Conservation (phyloP, 2,329 filamentous ascomycete species). For the Aspergillus calidoustus region DNA sequence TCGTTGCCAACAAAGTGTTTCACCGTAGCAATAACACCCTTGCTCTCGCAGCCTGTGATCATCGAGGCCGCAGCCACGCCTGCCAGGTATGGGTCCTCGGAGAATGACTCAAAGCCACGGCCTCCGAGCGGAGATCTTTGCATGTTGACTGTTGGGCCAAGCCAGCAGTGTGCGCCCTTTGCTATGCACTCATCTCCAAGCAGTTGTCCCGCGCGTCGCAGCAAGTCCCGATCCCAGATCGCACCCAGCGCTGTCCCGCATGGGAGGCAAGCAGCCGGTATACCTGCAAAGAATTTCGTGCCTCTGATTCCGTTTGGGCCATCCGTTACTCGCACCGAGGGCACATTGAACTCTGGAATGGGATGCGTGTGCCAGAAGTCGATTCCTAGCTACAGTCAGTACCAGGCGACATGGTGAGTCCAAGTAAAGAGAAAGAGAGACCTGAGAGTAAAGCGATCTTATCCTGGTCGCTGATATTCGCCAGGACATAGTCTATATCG, state of each 20-base stretch:
- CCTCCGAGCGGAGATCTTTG: conserved; percentile 80
- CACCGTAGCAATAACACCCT: conserved; percentile 75
- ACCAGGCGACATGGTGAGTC: background rate
- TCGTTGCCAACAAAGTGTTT: conserved; percentile 64
- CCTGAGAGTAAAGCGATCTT: conserved; percentile 53
- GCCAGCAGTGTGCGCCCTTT: conserved; percentile 72
- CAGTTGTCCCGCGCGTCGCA: conserved; percentile 70
- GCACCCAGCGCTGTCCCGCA: conserved; percentile 78
- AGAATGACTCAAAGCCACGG: conserved; percentile 83
- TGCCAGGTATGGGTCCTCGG: conserved; percentile 77
- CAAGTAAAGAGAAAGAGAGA: conserved; percentile 10
- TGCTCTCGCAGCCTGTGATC: conserved; percentile 75
- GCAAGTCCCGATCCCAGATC: conserved; percentile 74
- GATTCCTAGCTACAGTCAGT: conserved; percentile 25
- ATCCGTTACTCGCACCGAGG: conserved; percentile 68
- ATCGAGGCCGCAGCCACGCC: conserved; percentile 63
- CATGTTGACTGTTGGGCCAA: conserved; percentile 80
- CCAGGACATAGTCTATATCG: conserved; percentile 17
- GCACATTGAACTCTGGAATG: conserved; percentile 65
- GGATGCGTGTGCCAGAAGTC: conserved; percentile 73
- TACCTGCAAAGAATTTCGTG: conserved; percentile 69
- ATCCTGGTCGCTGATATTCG: conserved; percentile 40
- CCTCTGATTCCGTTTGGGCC: conserved; percentile 72
- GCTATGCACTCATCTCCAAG: conserved; percentile 73
- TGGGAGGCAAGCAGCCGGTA: conserved; percentile 74